Percentiles rank a stretch among this genome's conserved stretches.
Conservation (phyloP, 768 basidiomycete genomes). For the Clitopilus passeckerianus region DNA sequence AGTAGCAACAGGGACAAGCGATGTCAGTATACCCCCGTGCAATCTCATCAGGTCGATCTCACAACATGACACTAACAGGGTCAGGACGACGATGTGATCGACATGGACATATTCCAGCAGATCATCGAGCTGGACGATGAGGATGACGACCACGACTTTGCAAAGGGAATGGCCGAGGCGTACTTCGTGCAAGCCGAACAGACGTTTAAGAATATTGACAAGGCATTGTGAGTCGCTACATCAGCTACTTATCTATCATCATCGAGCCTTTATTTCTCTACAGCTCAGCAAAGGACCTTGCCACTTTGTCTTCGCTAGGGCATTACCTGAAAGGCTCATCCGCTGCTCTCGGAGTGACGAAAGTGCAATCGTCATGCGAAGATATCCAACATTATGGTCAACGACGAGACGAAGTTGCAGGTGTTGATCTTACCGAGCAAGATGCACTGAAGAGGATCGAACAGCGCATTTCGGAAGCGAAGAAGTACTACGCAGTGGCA, state of each 20-base stretch:
- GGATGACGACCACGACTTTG: conserved; percentile 66
- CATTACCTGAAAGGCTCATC: conserved; percentile 98
- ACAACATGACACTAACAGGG: no score
- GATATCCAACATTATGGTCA: conserved; percentile 87
- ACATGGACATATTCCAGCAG: conserved; percentile 80
- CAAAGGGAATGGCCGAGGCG: conserved; percentile 67
- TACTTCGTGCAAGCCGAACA: conserved; percentile 77
- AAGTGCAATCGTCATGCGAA: conserved; percentile 84
- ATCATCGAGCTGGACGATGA: conserved; percentile 91
- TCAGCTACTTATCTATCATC: conserved; percentile 3
- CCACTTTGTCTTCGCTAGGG: conserved; percentile 65
- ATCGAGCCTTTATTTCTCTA: not conserved
- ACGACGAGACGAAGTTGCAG: conserved; percentile 50
- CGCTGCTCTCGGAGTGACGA: conserved; percentile 81
- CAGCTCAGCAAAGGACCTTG: conserved; percentile 57
- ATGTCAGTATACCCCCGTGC: not conserved
- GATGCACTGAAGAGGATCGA: conserved; percentile 59
- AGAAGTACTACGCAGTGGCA: conserved; percentile 65
- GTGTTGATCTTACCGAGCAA: conserved; percentile 31
- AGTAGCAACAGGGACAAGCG: not conserved
- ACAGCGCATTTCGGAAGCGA: conserved; percentile 51
- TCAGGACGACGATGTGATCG: conserved; percentile 39
- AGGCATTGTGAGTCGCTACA: conserved; percentile 59
- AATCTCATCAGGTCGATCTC: not conserved
- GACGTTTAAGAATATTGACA: conserved; percentile 78